phyloP scores from a whole-genome alignment of 2,329 filamentous ascomycete species.

The Didymellaceae sp. region DNA sequence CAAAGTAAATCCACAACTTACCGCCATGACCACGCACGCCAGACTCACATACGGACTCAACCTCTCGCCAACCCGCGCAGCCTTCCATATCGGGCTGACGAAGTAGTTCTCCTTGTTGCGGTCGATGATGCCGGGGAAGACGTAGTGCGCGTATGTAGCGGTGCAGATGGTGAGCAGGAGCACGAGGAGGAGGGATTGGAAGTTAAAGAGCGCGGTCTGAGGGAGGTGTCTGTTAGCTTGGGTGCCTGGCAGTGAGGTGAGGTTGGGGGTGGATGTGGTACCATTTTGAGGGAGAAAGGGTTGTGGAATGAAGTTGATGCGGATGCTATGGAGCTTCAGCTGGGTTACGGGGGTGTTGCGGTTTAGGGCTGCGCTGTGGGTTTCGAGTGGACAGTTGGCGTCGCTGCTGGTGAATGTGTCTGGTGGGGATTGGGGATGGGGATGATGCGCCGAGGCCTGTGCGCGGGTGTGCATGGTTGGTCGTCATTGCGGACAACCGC shows the following conservation, averaged over 20 bases:
- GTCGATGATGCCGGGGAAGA: slow-evolving; percentile 89
- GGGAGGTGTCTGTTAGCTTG: slow-evolving; percentile 11
- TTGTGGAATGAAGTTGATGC: background rate
- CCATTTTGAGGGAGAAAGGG: slow-evolving; percentile 20
- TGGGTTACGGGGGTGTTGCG: background rate
- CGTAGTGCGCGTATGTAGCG: slow-evolving; percentile 88
- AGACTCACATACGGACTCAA: slow-evolving; percentile 95
- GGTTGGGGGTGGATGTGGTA: background rate
- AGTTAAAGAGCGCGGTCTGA: slow-evolving; percentile 97
- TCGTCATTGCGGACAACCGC: slow-evolving; percentile 16
- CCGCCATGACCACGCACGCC: slow-evolving; percentile 93
- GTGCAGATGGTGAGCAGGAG: slow-evolving; percentile 96
- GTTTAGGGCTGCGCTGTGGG: background rate
- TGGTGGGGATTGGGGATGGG: too few species aligned
- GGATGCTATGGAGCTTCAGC: background rate
- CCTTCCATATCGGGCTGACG: slow-evolving; percentile 94
- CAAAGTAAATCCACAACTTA: slow-evolving; percentile 49
- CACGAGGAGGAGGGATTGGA: slow-evolving; percentile 93
- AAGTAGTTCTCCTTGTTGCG: slow-evolving; percentile 84
- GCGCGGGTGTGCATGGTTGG: slow-evolving; percentile 9
- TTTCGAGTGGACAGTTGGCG: slow-evolving; percentile 16
- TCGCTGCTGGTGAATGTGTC: slow-evolving; percentile 4
- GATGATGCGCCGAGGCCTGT: slow-evolving; percentile 18
- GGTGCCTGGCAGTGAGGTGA: background rate
- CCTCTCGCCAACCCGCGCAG: slow-evolving; percentile 87